Evolutionary conservation across 1,139 yeast genomes (phyloP).

Genomic region (Saccharomyces hybrid): DNA sequence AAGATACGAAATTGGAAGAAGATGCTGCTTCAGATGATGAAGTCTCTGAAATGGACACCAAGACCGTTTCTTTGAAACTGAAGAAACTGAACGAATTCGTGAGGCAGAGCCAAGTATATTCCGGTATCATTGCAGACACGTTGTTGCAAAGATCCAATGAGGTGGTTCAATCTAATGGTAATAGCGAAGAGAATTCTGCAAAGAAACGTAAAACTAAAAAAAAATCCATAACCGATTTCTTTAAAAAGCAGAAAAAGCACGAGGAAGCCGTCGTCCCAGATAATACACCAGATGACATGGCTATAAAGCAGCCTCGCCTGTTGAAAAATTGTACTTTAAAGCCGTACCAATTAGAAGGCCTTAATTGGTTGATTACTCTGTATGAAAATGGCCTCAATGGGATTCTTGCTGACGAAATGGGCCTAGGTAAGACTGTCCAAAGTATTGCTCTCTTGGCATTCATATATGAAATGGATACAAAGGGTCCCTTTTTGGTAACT

Average conservation of each 20-base stretch:
- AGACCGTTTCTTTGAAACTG: slow-evolving; percentile 39
- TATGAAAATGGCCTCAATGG: slow-evolving; percentile 94
- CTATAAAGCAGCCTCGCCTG: slow-evolving; percentile 51
- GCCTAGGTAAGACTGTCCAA: slow-evolving; percentile 86
- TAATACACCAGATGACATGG: slow-evolving; percentile 8
- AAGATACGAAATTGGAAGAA: slow-evolving; percentile 5
- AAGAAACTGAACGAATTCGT: slow-evolving; percentile 63
- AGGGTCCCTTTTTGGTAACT: slow-evolving; percentile 79
- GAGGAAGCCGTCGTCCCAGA: slow-evolving; percentile 5
- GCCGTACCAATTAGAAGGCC: slow-evolving; percentile 81
- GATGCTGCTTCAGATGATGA: slow-evolving; percentile 16
- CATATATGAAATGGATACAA: slow-evolving; percentile 68
- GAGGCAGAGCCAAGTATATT: slow-evolving; percentile 75
- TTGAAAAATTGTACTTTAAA: slow-evolving; percentile 65
- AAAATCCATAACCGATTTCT: slow-evolving; percentile 24
- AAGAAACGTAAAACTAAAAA: slow-evolving; percentile 15
- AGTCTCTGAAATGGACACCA: slow-evolving; percentile 17
- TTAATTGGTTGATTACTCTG: slow-evolving; percentile 81
- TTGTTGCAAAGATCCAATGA: slow-evolving; percentile 43
- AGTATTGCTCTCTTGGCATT: slow-evolving; percentile 73
- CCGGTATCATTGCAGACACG: slow-evolving; percentile 75
- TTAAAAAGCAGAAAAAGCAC: slow-evolving; percentile 12
- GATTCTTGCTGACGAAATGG: slow-evolving; percentile 95
- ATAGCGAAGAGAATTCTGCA: slow-evolving; percentile 18
- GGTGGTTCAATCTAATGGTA: slow-evolving; percentile 20